Conservation (phyloP, 345 rosid genomes). For the Limnanthes douglasii region DNA sequence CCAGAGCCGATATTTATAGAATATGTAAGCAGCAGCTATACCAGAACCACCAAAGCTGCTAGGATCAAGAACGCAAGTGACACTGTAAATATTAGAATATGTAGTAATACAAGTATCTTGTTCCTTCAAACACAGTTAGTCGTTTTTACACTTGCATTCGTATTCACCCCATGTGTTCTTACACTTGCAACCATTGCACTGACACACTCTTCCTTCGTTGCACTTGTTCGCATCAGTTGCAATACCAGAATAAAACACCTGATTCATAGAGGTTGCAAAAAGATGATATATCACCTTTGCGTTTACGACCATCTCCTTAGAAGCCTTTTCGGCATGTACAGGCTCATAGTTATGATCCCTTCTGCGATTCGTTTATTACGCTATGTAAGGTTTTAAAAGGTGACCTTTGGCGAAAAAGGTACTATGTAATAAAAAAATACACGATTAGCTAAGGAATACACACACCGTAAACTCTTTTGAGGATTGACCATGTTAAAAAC, state of each 20-base stretch:
- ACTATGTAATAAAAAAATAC: too few relatives aligned
- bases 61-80: slow-evolving; percentile 24
- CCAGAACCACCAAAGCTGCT: slow-evolving; percentile 31
- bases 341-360: too few relatives aligned
- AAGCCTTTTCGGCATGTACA: slow-evolving; percentile 91
- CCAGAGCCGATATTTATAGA: slow-evolving; percentile 84
- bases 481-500: too few relatives aligned
- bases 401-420: too few relatives aligned
- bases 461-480: too few relatives aligned
- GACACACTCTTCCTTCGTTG: slow-evolving; percentile 45
- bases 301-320: slow-evolving; percentile 44
- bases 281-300: slow-evolving; percentile 53
- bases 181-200: slow-evolving; percentile 78
- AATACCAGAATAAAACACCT: slow-evolving; percentile 1
- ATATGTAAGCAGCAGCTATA: slow-evolving; percentile 44
- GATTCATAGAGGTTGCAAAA: background rate
- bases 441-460: too few relatives aligned
- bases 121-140: slow-evolving; percentile 39
- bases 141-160: slow-evolving; percentile 68
- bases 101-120: slow-evolving; percentile 55
- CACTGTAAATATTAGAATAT: slow-evolving; percentile 23
- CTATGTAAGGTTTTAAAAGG: too few relatives aligned
- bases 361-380: too few relatives aligned
- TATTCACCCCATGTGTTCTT: slow-evolving; percentile 75
- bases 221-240: slow-evolving; percentile 55